These are phyloP conservation scores for Cantharellus cinnabarinus DNA, from an alignment of 768 basidiomycete genomes.

Conservation along the genomic window DNA sequence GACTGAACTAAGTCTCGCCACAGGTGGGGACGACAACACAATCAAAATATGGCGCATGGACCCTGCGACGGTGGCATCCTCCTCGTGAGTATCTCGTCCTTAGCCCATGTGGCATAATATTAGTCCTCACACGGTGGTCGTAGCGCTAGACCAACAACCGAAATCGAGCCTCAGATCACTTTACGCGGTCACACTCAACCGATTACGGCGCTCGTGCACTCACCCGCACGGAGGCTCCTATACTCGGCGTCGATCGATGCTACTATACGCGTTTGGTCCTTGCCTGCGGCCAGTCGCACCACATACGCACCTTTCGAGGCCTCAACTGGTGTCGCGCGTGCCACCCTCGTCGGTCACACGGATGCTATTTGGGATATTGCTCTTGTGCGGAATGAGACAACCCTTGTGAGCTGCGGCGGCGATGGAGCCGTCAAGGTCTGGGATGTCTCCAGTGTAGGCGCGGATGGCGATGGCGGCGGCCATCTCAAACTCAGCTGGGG, in stretches of 20 bases:
- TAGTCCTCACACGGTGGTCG: not conserved
- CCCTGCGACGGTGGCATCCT: conserved; percentile 47
- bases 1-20: conserved; percentile 66
- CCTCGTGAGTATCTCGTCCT: conserved; percentile 36
- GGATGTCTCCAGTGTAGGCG: conserved; percentile 48
- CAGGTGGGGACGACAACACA: conserved; percentile 85
- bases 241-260: conserved; percentile 90
- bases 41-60: conserved; percentile 94
- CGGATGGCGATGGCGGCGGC: conserved; percentile 12
- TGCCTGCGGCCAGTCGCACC: conserved; percentile 56
- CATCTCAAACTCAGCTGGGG: conserved; percentile 55
- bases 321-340: conserved; percentile 29
- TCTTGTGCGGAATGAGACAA: conserved; percentile 60
- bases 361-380: conserved; percentile 95
- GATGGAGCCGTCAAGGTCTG: conserved; percentile 88
- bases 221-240: conserved; percentile 52
- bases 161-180: conserved; percentile 84
- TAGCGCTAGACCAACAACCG: conserved; percentile 54
- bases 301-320: conserved; percentile 87
- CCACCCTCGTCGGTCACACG: conserved; percentile 76
- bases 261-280: conserved; percentile 77
- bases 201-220: conserved; percentile 68
- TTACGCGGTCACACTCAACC: conserved; percentile 84
- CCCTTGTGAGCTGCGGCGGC: conserved; percentile 74
- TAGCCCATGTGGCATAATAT: not conserved